Evolutionary conservation across 2,329 filamentous ascomycete species (phyloP).

Genomic region (Ascosphaera pollenicola): DNA sequence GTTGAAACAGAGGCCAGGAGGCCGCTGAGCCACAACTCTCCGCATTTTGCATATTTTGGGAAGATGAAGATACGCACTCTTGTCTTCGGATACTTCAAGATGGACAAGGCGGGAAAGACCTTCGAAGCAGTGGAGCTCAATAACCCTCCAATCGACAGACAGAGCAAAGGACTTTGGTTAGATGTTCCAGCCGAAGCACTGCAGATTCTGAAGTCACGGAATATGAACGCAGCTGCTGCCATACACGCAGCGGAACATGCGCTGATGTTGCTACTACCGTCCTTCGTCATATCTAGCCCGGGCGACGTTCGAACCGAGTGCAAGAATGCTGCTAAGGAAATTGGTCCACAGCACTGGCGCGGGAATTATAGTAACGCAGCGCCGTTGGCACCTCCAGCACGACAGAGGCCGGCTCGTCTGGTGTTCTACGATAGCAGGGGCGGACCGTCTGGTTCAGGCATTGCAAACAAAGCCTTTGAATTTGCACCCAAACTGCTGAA

Average conservation of each 20-base stretch:
- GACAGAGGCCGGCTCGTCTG: constrained; percentile 68
- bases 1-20: constrained; percentile 78
- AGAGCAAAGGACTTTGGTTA: constrained; percentile 85
- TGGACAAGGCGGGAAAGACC: constrained; percentile 68
- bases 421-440: constrained; percentile 95
- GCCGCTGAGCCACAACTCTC: constrained; percentile 35
- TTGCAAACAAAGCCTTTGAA: constrained; percentile 83
- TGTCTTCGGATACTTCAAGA: constrained; percentile 93
- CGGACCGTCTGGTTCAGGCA: constrained; percentile 60
- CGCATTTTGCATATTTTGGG: constrained; percentile 61
- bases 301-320: constrained; percentile 90
- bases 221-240: constrained; percentile 63
- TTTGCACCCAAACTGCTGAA: constrained; percentile 60
- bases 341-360: constrained; percentile 33
- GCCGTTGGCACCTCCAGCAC: constrained; percentile 18
- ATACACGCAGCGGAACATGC: constrained; percentile 95
- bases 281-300: constrained; percentile 72
- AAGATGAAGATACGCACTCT: constrained; percentile 66
- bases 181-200: constrained; percentile 65
- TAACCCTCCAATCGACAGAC: constrained; percentile 70
- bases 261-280: constrained; percentile 65
- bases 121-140: constrained; percentile 85
- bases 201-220: constrained; percentile 49
- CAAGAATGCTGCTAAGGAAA: constrained; percentile 73
- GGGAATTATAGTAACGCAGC: constrained; percentile 4